Conservation (phyloP, 139 green algal species). For the Auxenochlorella pyrenoidosa region DNA sequence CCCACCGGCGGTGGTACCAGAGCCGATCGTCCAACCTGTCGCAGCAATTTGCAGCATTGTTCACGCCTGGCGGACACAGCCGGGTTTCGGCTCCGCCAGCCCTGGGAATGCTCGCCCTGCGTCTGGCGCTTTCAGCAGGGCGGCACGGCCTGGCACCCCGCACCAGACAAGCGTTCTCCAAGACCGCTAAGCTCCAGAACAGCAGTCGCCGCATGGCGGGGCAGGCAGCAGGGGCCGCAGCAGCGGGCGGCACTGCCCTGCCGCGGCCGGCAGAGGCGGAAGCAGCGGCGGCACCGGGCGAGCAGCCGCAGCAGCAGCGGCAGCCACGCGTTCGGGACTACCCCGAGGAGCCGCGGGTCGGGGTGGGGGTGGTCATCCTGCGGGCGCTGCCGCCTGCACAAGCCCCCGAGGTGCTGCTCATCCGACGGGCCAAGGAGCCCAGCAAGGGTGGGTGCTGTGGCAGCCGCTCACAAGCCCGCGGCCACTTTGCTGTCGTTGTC, state of each 20-base stretch:
- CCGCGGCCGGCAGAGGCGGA: neutral
- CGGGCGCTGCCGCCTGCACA: constrained; percentile 19
- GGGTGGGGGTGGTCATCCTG: constrained; percentile 63
- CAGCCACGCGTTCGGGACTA: constrained; percentile 31
- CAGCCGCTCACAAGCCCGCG: constrained; percentile 44
- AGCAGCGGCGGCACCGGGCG: neutral
- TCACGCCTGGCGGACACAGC: too few relatives aligned
- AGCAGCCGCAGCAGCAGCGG: neutral
- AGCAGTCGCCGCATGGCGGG: neutral
- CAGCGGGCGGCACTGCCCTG: neutral
- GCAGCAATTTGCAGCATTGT: too few relatives aligned
- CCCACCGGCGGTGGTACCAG: too few relatives aligned
- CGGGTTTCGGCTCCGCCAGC: too few relatives aligned
- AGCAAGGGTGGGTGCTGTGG: constrained; percentile 51
- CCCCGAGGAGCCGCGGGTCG: constrained; percentile 58
- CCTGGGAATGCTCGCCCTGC: neutral
- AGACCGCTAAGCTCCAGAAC: neutral
- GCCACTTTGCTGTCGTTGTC: constrained; percentile 14
- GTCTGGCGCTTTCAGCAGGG: too few relatives aligned
- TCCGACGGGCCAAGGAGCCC: constrained; percentile 65
- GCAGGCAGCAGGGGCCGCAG: neutral
- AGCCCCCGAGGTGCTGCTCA: constrained; percentile 63
- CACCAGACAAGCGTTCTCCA: neutral
- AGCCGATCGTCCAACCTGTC: too few relatives aligned
- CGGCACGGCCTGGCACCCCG: neutral